Evolutionary conservation across 164 flowering plant genomes (phyloP), one percentile per base, ranked within the genome.

Genomic region (Aristolochia contorta): DNA sequence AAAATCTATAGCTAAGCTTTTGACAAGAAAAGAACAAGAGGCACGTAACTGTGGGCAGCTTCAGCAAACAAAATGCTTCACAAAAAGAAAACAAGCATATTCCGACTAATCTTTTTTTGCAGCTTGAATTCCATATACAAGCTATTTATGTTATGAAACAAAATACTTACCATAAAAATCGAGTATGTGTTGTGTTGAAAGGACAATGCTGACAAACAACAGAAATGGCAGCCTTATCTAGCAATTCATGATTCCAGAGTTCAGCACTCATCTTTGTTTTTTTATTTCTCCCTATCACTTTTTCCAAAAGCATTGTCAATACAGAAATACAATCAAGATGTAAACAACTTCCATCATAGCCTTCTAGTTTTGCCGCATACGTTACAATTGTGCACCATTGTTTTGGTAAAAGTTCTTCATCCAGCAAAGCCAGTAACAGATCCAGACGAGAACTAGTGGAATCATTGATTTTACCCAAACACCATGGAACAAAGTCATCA

Each of bases 401-500:
- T 57, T 85, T 85, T 64, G 65, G 24, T 72, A 88, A 90, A 74
- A 65, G 73, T 53, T 84, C 85, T 67, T 80, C 82, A 62, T 90
- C 93, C 32, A 93, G 79, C 69, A 93, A 70, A 22, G 82, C 72
- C 68, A 93, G 89, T 71, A 93, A 72, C 25, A 93, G 79, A 79
- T 93, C 96, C 30, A 90, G 56, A 54, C 82, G 78, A 70, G 80
- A 75, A 72, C 71, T 67, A 48, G 66, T 71, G 45, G 89, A 81
- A 61, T 51, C 58, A 57, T 59, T 62, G 68, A 59, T 66, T 64
- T 63, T 77, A 60, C 58, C 59, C 66, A 93, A 74, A 74, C 97
- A 89, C 96, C 94, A 90, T 52, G 96, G 87, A 45, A 86, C 66
- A 79, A 93, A 80, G 52, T 61, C 71, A 62, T 79, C 78, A 58